phyloP scores from a whole-genome alignment of 345 rosid genomes.

The Pugionium dolabratum region DNA sequence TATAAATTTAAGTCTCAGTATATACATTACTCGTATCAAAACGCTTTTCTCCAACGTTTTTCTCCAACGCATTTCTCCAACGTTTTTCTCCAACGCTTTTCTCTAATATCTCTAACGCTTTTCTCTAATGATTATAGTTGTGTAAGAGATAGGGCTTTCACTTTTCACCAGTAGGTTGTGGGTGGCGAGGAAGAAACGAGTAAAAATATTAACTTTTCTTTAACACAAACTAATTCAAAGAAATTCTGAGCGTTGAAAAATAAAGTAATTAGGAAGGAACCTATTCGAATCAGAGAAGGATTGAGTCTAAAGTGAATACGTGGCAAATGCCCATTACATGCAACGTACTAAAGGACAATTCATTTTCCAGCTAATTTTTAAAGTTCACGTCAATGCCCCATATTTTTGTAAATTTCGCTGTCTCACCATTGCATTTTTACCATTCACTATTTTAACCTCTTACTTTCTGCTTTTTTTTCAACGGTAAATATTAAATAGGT shows the following conservation, averaged over 20 bases:
- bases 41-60: conserved; percentile 14
- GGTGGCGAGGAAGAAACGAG: conserved; percentile 23
- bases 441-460: not conserved
- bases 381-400: conserved; percentile 32
- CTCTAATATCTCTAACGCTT: too few relatives aligned
- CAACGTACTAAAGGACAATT: conserved; percentile 36
- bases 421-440: conserved; percentile 16
- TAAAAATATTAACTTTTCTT: not conserved
- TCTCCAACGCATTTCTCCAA: too few relatives aligned
- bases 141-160: conserved; percentile 19
- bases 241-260: too few relatives aligned
- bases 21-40: not conserved
- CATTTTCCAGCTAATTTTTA: conserved; percentile 22
- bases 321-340: conserved; percentile 40
- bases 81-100: too few relatives aligned
- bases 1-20: too few relatives aligned
- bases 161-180: conserved; percentile 34
- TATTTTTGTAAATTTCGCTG: conserved; percentile 1
- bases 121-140: too few relatives aligned
- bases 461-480: not conserved
- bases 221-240: too few relatives aligned
- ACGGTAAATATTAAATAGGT: conserved; percentile 17
- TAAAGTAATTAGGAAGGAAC: conserved; percentile 17
- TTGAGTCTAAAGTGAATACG: conserved; percentile 27
- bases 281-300: conserved; percentile 32